Evolutionary conservation across 352 stramenopile species (phyloP), one percentile per base, ranked within the genome.

Genomic region (Phytopythium ostracodes): DNA sequence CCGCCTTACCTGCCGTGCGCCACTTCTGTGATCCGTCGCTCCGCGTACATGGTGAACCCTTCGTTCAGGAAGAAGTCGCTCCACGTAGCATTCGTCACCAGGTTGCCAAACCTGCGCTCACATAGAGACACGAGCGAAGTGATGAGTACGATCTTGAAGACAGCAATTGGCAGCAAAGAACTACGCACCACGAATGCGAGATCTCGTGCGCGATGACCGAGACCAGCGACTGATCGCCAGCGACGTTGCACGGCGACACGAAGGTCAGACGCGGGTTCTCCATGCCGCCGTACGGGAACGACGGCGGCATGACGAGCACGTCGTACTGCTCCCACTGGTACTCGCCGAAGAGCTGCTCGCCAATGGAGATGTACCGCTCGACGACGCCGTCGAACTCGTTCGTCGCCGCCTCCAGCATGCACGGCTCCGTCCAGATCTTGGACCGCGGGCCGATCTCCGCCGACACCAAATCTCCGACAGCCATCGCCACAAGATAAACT

Each of bases 271-370:
- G 81, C 11, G 92, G 92, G 73, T 98, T 98, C 72, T 99, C 97
- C 97, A 99, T 99, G n/a, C 97, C 97, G 38, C 97, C 97, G 72
- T 99, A 99, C 0, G 88, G 87, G 61, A 97, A 97, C n/a, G 80
- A 94, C 9, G 85, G 85, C 12, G 87, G 87, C 84, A 96, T 91
- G 38, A 91, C 76, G 44, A 96, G 59, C 55, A 96, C 61, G 59
- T 94, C 87, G 63, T 96, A 96, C 11, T 76, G 79, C 58, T 91
- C 84, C 87, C 87, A 96, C 55, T 84, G 57, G 61, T 96, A 96
- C n/a, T 83, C 73, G 15, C 84, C 85, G 57, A 96, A 92, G 36
- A 93, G 79, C 1, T 68, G 66, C 60, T 94, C 87, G 27, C 86
- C 84, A 20, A 89, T 85, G 2, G 54, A 56, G 24, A 96, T 71